Percentiles rank a stretch among this genome's conserved stretches.
Evolutionary conservation across 768 basidiomycete genomes (phyloP).

Genomic region (Trametes maxima): DNA sequence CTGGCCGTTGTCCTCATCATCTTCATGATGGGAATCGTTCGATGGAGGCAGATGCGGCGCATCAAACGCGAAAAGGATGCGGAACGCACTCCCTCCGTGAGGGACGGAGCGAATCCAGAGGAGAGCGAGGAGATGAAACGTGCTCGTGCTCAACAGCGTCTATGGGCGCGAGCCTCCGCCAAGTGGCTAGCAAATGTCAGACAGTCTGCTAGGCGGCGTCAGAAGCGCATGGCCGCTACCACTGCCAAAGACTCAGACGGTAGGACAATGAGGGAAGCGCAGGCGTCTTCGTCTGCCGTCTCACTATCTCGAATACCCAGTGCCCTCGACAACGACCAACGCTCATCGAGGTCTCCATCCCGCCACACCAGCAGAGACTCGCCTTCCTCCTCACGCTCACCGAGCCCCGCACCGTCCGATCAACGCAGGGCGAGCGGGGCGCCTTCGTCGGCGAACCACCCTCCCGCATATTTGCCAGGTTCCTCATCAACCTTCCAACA

Average conservation of each 20-base stretch:
- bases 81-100: slow-evolving; percentile 46
- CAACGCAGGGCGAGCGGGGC: background rate
- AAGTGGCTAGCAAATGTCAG: slow-evolving; percentile 70
- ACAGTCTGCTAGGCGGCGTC: slow-evolving; percentile 60
- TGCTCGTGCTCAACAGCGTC: slow-evolving; percentile 51
- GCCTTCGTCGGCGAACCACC: background rate
- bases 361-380: slow-evolving; percentile 27
- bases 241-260: slow-evolving; percentile 16
- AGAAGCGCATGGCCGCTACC: slow-evolving; percentile 27
- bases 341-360: slow-evolving; percentile 49
- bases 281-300: slow-evolving; percentile 24
- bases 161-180: slow-evolving; percentile 67
- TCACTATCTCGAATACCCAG: slow-evolving; percentile 18
- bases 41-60: slow-evolving; percentile 54
- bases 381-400: slow-evolving; percentile 7
- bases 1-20: slow-evolving; percentile 63
- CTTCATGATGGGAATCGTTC: slow-evolving; percentile 62
- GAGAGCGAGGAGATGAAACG: slow-evolving; percentile 40
- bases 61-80: slow-evolving; percentile 46
- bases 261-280: slow-evolving; percentile 3
- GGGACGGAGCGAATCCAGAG: slow-evolving; percentile 39
- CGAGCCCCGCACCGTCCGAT: slow-evolving; percentile 2
- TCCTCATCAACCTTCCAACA: background rate
- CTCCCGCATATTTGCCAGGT: slow-evolving; percentile 16
- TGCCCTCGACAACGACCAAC: background rate